Percentiles rank a stretch among this genome's conserved stretches.
Evolutionary conservation across 2,329 filamentous ascomycete species (phyloP).

Genomic region (Talaromyces funiculosus): DNA sequence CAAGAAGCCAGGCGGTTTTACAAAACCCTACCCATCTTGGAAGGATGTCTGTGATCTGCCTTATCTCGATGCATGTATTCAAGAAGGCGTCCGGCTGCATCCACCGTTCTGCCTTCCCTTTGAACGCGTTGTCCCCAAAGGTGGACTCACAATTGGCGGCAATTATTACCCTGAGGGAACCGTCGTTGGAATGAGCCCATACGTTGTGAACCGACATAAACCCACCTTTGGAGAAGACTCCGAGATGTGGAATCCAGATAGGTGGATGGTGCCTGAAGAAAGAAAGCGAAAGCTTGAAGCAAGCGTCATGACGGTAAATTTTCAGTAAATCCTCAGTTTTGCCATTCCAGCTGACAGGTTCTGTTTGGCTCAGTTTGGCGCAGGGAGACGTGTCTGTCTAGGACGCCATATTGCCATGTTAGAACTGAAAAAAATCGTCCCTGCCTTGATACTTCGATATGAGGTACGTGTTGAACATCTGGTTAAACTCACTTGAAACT

Average conservation of each 20-base stretch:
- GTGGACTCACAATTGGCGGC: background rate
- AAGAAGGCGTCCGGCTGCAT: background rate
- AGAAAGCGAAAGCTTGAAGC: slow-evolving; percentile 20
- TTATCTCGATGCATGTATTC: background rate
- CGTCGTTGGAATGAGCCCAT: slow-evolving; percentile 23
- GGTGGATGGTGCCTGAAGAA: background rate
- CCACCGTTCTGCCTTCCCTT: background rate
- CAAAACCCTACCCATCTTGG: background rate
- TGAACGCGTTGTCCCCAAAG: background rate
- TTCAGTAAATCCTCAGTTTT: background rate
- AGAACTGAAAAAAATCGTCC: no score
- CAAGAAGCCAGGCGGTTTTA: background rate
- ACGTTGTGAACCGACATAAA: slow-evolving; percentile 20
- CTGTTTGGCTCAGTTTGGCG: no score
- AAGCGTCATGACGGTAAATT: slow-evolving; percentile 19
- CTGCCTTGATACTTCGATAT: no score
- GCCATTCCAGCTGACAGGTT: no score
- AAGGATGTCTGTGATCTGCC: background rate
- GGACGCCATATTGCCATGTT: no score
- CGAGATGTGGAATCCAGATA: slow-evolving; percentile 10
- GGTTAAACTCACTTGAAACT: no score
- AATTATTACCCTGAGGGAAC: slow-evolving; percentile 14
- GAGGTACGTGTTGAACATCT: no score
- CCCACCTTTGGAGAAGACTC: slow-evolving; percentile 20
- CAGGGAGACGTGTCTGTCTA: no score